Conservation (phyloP, 2,329 filamentous ascomycete genomes). For the Macrophomina pseudophaseolina region DNA sequence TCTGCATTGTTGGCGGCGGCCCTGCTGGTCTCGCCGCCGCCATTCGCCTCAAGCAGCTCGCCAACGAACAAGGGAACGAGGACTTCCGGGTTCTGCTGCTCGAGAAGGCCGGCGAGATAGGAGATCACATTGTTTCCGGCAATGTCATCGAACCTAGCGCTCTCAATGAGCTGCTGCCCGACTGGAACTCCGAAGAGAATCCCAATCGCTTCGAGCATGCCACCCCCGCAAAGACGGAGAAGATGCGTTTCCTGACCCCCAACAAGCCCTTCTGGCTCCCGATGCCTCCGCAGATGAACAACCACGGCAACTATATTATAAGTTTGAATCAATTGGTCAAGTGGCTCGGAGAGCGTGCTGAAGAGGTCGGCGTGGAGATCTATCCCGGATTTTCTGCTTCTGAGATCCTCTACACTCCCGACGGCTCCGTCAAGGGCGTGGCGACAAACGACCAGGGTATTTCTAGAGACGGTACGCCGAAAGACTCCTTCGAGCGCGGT, state of each 20-base stretch:
- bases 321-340: constrained; percentile 93
- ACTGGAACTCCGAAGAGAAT: constrained; percentile 91
- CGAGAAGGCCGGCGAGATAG: constrained; percentile 94
- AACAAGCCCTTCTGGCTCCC: constrained; percentile 78
- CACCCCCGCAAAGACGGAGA: constrained; percentile 81
- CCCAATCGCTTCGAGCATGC: constrained; percentile 84
- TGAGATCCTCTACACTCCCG: constrained; percentile 83
- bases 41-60: constrained; percentile 93
- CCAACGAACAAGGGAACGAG: constrained; percentile 92
- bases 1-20: constrained; percentile 96
- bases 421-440: constrained; percentile 90
- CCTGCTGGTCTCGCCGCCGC: constrained; percentile 91
- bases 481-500: constrained; percentile 89
- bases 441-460: constrained; percentile 95
- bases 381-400: constrained; percentile 96
- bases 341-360: constrained; percentile 95
- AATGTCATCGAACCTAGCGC: constrained; percentile 92
- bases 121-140: constrained; percentile 92
- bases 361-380: constrained; percentile 93
- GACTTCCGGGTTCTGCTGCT: constrained; percentile 91
- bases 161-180: constrained; percentile 86
- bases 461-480: constrained; percentile 78
- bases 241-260: constrained; percentile 94
- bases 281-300: constrained; percentile 95
- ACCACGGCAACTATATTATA: constrained; percentile 97